Base-by-base conservation (phyloP, 2,329 filamentous ascomycete species). In the Sporothrix variecibatus region DNA sequence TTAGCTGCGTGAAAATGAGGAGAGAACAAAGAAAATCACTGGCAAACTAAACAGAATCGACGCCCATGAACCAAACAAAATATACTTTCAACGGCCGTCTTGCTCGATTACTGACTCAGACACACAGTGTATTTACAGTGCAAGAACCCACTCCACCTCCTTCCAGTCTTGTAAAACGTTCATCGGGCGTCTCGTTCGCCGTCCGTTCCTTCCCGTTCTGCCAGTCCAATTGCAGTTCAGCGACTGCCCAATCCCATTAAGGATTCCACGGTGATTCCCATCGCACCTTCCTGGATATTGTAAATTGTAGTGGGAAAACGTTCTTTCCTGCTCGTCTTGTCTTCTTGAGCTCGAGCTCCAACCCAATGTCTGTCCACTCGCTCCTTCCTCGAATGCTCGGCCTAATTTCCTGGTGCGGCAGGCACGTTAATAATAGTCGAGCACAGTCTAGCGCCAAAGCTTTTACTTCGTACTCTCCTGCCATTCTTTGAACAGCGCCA, bases 91-190 rank as follows among this genome's bases (percentile, higher is more conserved):
- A 20, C 23, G 68, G 28, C 11, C 34, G 43, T 6, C 51, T 12
- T 23, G 5, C 6, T n/a, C 26, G 34, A 12, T 20, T 49, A 49
- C 58, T 72, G 43, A 72, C 43, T 72, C 71, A 72, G 71, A 43
- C 58, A 72, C 71, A 72, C 58, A n/a, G 71, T 65, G 46, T 20
- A 6, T 65, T 3, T 12, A 65, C 71, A 38, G 71, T 72, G 26
- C 40, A 3, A 56, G 40, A 49, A 15, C 3, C 23, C 8, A 43
- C 12, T 38, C 64, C 43, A 31, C n/a, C 40, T 20, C 64, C 43
- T 68, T 43, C 64, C 43, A 67, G 23, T 43, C n/a, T 46, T 46
- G 38, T 40, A 34, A 9, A 60, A 60, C 28, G 28, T 9, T 31
- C 28, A 17, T 60, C 28, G 56, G 56, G 56, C 56, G 56, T 43